Evolutionary conservation across 306 rosid genomes (phyloP).

Genomic region (Betula pendula): DNA sequence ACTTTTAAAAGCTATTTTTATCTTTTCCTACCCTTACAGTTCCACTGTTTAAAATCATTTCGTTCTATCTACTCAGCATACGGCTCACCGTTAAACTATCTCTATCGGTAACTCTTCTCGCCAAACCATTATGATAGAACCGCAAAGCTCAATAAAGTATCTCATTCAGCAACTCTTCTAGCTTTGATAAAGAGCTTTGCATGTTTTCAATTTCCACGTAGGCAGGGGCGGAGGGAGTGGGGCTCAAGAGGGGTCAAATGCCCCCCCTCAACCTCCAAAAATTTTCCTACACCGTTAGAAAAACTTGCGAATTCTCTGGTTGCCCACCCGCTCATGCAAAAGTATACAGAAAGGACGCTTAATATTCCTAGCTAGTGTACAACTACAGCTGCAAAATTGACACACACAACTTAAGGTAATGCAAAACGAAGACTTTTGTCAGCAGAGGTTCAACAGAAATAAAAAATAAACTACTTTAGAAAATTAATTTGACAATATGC

Average conservation of each 20-base stretch:
- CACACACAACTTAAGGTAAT: background rate
- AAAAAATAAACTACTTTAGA: background rate
- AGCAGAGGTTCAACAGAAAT: background rate
- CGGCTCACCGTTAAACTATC: background rate
- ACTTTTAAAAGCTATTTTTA: background rate
- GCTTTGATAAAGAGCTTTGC: background rate
- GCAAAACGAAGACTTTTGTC: background rate
- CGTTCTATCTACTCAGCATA: background rate
- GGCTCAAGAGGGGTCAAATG: too few relatives aligned
- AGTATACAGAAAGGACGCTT: background rate
- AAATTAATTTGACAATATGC: constrained; percentile 15
- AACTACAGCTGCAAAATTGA: background rate
- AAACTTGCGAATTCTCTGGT: too few relatives aligned
- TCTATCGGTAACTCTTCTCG: background rate
- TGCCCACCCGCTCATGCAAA: too few relatives aligned
- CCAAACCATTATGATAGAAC: too few relatives aligned
- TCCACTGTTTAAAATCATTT: background rate
- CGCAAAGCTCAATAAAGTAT: too few relatives aligned
- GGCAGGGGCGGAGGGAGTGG: too few relatives aligned
- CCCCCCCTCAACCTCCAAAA: too few relatives aligned
- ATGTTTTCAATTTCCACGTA: background rate
- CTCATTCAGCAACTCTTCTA: background rate
- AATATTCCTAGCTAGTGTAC: background rate
- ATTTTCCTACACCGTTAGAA: too few relatives aligned
- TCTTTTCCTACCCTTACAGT: background rate